These are phyloP conservation scores for Yarrowia sp. DNA, from an alignment of 805 yeast genomes.

Conservation along the genomic window DNA sequence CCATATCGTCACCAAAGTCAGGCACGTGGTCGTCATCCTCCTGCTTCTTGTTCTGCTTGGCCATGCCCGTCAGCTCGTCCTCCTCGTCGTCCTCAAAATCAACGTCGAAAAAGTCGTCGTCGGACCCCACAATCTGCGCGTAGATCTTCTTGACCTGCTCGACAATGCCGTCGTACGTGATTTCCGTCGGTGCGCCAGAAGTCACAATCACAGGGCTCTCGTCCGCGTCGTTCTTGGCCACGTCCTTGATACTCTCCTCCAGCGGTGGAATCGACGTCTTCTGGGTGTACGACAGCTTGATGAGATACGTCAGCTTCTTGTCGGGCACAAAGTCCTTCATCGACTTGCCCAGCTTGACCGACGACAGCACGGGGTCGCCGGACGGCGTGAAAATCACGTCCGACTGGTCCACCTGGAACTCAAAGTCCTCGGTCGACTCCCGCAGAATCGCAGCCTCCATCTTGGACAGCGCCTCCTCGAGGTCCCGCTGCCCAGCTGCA, in stretches of 20 bases:
- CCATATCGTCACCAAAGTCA: constrained; percentile 35
- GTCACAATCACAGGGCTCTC: neutral
- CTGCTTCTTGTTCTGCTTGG: constrained; percentile 17
- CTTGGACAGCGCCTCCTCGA: constrained; percentile 74
- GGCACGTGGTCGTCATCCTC: constrained; percentile 29
- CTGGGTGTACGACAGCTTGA: constrained; percentile 62
- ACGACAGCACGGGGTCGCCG: constrained; percentile 69
- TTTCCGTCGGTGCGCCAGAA: constrained; percentile 44
- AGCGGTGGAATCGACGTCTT: constrained; percentile 31
- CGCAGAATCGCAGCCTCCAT: constrained; percentile 77
- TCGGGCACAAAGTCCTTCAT: constrained; percentile 80
- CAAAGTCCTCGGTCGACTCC: constrained; percentile 63
- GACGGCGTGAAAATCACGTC: constrained; percentile 49
- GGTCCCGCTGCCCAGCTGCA: constrained; percentile 46
- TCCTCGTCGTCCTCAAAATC: constrained; percentile 91
- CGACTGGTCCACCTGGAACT: constrained; percentile 52
- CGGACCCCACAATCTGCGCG: constrained; percentile 79
- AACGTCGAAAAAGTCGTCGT: constrained; percentile 93
- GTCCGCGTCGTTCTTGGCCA: neutral
- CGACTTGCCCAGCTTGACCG: constrained; percentile 81
- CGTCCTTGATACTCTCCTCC: constrained; percentile 21
- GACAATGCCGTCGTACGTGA: constrained; percentile 87
- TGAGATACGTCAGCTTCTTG: constrained; percentile 59
- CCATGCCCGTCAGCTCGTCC: constrained; percentile 40
- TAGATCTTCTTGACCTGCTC: constrained; percentile 76